These are phyloP conservation scores for Cryphonectria radicalis DNA, from an alignment of 2,329 filamentous ascomycete genomes.

Conservation along the genomic window DNA sequence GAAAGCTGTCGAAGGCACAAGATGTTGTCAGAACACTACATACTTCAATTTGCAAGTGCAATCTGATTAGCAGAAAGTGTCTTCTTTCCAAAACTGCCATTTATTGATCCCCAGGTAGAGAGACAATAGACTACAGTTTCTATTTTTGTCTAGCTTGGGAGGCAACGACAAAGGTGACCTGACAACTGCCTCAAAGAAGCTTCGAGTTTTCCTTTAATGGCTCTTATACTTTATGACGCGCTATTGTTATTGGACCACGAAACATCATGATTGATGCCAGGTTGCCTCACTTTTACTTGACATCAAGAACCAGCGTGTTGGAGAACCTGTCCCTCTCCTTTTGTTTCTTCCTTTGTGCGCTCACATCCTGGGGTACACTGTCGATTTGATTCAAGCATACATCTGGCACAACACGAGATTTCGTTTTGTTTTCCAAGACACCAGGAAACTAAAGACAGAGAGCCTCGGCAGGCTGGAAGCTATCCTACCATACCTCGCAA, in stretches of 20 bases:
- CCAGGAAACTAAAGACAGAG: not conserved
- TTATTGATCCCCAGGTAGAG: not conserved
- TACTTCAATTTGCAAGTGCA: not conserved
- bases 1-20: not conserved
- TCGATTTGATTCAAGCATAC: not conserved
- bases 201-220: not conserved
- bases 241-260: slow-evolving; percentile 11
- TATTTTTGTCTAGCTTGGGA: not conserved
- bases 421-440: not conserved
- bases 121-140: not conserved
- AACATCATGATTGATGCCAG: slow-evolving; percentile 9
- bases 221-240: not conserved
- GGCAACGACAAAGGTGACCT: not conserved
- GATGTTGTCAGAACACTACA: not conserved
- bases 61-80: not conserved
- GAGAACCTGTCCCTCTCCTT: not conserved
- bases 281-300: not conserved
- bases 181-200: not conserved
- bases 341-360: not conserved
- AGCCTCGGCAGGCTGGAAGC: not conserved
- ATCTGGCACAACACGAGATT: not conserved
- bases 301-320: not conserved
- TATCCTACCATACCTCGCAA: not conserved
- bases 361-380: not conserved
- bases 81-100: not conserved